Conservation (phyloP, 176 grass and related monocot species). For the Canna indica region DNA sequence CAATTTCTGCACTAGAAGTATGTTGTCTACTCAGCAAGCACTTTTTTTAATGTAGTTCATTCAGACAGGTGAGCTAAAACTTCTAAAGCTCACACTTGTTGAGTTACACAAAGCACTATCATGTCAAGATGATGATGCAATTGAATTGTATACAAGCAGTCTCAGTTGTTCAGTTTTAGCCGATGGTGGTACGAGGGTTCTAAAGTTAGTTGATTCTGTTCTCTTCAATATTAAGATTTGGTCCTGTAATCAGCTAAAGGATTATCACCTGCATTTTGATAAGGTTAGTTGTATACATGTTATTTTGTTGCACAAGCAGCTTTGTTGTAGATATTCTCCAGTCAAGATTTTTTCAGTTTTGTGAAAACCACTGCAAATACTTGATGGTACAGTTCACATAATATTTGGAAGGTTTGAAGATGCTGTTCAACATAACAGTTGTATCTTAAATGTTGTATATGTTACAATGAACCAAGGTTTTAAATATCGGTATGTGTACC, state of each 20-base stretch:
- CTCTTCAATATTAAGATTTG: slow-evolving; percentile 51
- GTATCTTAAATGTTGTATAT: not conserved
- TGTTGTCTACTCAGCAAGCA: not conserved
- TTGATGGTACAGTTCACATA: not conserved
- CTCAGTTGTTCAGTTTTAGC: slow-evolving; percentile 58
- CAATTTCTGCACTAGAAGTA: not conserved
- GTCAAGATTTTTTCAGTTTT: too few species aligned
- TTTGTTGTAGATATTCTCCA: too few species aligned
- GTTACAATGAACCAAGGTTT: too few species aligned
- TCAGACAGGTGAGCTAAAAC: slow-evolving; percentile 53
- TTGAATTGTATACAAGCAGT: slow-evolving; percentile 48
- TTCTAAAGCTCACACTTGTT: slow-evolving; percentile 50
- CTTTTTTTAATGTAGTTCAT: slow-evolving; percentile 35
- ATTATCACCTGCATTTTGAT: slow-evolving; percentile 72
- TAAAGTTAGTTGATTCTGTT: slow-evolving; percentile 53
- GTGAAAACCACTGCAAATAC: too few species aligned
- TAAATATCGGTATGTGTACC: too few species aligned
- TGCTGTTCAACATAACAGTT: not conserved
- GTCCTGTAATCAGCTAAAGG: slow-evolving; percentile 54
- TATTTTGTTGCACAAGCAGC: slow-evolving; percentile 4
- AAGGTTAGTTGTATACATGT: slow-evolving; percentile 35
- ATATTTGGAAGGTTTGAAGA: not conserved
- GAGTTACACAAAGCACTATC: slow-evolving; percentile 42
- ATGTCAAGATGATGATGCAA: slow-evolving; percentile 33
- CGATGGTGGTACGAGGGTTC: slow-evolving; percentile 27